Evolutionary conservation across 2,329 filamentous ascomycete species (phyloP).

Genomic region (Fusarium kyushuense): DNA sequence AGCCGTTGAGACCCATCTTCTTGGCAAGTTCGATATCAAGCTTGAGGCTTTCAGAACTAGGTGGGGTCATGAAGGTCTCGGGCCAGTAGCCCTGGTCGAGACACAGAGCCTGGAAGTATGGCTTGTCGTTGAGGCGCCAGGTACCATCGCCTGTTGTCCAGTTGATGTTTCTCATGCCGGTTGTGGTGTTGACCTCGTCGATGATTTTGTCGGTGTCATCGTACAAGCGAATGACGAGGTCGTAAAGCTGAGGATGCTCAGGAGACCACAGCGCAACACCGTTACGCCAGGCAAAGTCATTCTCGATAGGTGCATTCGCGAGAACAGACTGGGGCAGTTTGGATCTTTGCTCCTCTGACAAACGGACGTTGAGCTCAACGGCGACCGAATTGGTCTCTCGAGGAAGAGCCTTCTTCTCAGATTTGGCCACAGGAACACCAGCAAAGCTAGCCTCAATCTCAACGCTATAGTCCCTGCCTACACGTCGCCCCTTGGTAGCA

Average conservation of each 20-base stretch:
- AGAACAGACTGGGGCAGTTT: constrained; percentile 55
- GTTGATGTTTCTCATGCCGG: constrained; percentile 70
- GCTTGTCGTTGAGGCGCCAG: constrained; percentile 69
- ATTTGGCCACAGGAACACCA: constrained; percentile 60
- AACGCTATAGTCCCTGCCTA: constrained; percentile 60
- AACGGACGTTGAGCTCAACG: constrained; percentile 62
- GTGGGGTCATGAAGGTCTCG: constrained; percentile 69
- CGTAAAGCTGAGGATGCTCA: constrained; percentile 68
- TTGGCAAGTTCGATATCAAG: constrained; percentile 68
- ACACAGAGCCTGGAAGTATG: constrained; percentile 70
- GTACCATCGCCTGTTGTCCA: constrained; percentile 70
- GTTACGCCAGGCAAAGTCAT: constrained; percentile 61
- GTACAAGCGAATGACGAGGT: constrained; percentile 65
- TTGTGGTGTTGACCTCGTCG: constrained; percentile 70
- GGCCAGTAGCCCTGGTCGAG: constrained; percentile 75
- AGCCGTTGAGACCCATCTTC: constrained; percentile 73
- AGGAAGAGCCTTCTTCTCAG: constrained; percentile 58
- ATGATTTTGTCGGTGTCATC: constrained; percentile 56
- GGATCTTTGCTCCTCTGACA: constrained; percentile 57
- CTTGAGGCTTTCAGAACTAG: constrained; percentile 59
- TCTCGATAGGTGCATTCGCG: constrained; percentile 51
- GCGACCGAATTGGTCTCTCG: constrained; percentile 62
- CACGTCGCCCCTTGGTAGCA: constrained; percentile 61
- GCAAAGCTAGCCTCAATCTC: constrained; percentile 66
- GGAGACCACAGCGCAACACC: constrained; percentile 73